Percentiles rank a stretch among this genome's conserved stretches.
These are phyloP conservation scores for Skeletonema tropicum DNA, from an alignment of 108 stramenopile species.

Conservation along the genomic window DNA sequence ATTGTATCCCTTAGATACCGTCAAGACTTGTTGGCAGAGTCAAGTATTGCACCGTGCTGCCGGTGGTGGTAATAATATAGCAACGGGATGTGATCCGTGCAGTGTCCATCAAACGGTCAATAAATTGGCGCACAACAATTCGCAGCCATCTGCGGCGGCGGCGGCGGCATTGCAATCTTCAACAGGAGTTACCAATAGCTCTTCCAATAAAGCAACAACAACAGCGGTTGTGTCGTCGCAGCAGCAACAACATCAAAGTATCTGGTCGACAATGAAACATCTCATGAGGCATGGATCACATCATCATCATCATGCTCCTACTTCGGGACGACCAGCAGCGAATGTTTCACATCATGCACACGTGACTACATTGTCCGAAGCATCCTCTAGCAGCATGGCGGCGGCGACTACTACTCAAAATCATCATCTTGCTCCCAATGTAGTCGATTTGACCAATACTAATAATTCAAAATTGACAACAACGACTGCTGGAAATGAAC, in stretches of 20 bases:
- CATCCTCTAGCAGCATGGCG: too few species aligned
- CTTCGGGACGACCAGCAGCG: too few species aligned
- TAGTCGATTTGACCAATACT: conserved; percentile 26
- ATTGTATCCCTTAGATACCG: conserved; percentile 96
- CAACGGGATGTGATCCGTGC: background rate
- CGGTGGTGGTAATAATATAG: background rate
- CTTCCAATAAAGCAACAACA: too few species aligned
- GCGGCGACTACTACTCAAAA: too few species aligned
- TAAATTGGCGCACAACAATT: background rate
- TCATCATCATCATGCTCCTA: conserved; percentile 3
- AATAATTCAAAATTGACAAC: too few species aligned
- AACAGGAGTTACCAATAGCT: background rate
- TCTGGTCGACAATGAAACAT: conserved; percentile 52
- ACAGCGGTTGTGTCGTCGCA: background rate
- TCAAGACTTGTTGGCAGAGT: conserved; percentile 93
- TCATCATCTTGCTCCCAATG: conserved; percentile 24
- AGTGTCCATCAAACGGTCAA: background rate
- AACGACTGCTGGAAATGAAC: too few species aligned
- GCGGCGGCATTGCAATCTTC: background rate
- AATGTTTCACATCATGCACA: conserved; percentile 1
- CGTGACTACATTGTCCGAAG: conserved; percentile 7
- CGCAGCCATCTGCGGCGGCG: background rate
- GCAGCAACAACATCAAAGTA: conserved; percentile 8
- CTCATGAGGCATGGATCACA: conserved; percentile 21
- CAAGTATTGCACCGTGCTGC: conserved; percentile 63